Percentiles rank a stretch among this genome's conserved stretches.
phyloP scores from a whole-genome alignment of 2,329 filamentous ascomycete genomes.

The Pezicula neosporulosa region DNA sequence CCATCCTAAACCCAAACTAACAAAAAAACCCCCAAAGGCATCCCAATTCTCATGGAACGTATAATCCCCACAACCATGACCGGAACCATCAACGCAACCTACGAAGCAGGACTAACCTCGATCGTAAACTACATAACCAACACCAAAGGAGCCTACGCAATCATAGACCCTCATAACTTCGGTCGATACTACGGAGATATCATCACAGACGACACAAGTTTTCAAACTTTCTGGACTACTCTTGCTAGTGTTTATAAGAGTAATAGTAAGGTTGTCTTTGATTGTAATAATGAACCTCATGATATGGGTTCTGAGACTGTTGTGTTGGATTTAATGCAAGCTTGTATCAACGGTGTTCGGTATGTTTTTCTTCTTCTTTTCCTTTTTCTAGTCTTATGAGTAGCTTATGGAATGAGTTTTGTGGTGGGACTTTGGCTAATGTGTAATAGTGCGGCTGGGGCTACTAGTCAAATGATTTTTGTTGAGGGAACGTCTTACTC shows the following conservation, averaged over 20 bases:
- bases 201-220: slow-evolving; percentile 31
- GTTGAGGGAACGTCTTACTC: slow-evolving; percentile 37
- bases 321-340: slow-evolving; percentile 39
- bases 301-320: slow-evolving; percentile 34
- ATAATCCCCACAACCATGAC: slow-evolving; percentile 46
- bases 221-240: slow-evolving; percentile 37
- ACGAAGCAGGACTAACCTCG: slow-evolving; percentile 38
- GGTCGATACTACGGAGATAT: slow-evolving; percentile 43
- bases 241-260: slow-evolving; percentile 32
- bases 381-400: too few relatives aligned
- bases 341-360: slow-evolving; percentile 36
- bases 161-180: slow-evolving; percentile 48
- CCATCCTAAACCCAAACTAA: slow-evolving; percentile 40
- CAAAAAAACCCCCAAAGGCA: slow-evolving; percentile 29
- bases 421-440: too few relatives aligned
- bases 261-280: slow-evolving; percentile 35
- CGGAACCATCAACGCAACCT: slow-evolving; percentile 37
- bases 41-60: slow-evolving; percentile 52
- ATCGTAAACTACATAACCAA: slow-evolving; percentile 43
- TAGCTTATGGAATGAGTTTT: too few relatives aligned
- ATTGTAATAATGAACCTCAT: slow-evolving; percentile 44
- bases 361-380: too few relatives aligned
- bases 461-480: slow-evolving; percentile 47
- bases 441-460: slow-evolving; percentile 25
- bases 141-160: slow-evolving; percentile 40